A percentile compares a stretch with the other conserved stretches of the same genome.
Conservation (phyloP, 371 early-diverging fungal genomes). For the Apophysomyces variabilis region DNA sequence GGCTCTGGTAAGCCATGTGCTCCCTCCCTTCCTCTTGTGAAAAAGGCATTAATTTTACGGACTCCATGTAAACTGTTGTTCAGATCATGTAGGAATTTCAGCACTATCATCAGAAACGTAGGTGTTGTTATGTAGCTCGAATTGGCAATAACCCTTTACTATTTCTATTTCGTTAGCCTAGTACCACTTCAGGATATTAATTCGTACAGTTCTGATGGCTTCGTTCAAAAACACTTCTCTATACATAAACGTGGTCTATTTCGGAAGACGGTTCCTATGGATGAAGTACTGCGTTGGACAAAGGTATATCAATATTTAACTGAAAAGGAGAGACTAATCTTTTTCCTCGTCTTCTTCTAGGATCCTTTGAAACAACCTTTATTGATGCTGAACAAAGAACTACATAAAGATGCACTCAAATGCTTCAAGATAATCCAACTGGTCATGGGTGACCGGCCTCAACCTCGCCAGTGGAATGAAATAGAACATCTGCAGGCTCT, state of each 20-base stretch:
- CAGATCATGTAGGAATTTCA: conserved; percentile 15
- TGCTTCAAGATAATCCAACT: conserved; percentile 87
- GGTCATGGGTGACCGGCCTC: conserved; percentile 80
- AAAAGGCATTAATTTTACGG: no score
- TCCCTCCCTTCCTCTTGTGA: no score
- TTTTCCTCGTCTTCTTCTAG: conserved; percentile 24
- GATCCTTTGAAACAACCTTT: conserved; percentile 82
- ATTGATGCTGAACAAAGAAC: conserved; percentile 76
- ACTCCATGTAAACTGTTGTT: no score
- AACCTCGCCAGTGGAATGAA: conserved; percentile 34
- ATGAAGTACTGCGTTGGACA: conserved; percentile 85
- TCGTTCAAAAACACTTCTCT: conserved; percentile 91
- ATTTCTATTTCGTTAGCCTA: conserved; percentile 29
- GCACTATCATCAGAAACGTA: conserved; percentile 14
- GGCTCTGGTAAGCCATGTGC: neutral
- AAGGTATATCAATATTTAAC: conserved; percentile 48
- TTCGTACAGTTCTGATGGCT: conserved; percentile 88
- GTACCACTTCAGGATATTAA: conserved; percentile 73
- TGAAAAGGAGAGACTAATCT: neutral
- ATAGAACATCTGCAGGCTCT: conserved; percentile 76
- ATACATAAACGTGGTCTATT: conserved; percentile 88
- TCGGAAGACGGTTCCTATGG: conserved; percentile 84
- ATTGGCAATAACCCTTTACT: neutral
- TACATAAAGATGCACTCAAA: conserved; percentile 85
- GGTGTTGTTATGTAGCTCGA: neutral